Base-by-base conservation (phyloP, 306 rosid species). In the Inga laurina region DNA sequence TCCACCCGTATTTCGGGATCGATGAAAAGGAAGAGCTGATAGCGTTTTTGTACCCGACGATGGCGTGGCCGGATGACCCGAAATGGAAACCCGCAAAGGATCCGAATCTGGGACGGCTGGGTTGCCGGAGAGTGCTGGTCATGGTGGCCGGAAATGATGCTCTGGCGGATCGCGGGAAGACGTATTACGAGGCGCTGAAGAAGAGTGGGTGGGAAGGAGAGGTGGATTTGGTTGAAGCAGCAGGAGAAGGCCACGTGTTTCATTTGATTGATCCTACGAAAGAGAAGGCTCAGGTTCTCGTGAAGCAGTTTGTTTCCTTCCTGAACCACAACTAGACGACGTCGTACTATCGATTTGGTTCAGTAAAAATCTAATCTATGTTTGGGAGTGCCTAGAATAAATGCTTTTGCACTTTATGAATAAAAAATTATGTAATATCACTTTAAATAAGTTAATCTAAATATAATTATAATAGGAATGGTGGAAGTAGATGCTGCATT, bases 1-100 rank as follows among this genome's bases (percentile, higher is more conserved):
- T 89, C 21, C 94, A 91, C 80, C 95, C 92, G 0, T 92, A n/a
- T 51, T 89, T 92, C 24, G 89, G 85, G 10, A 79, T 62, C 52
- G 83, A 85, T 0, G 7, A 79, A 24, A 78, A n/a, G 8, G 81
- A 84, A 21, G 67, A 76, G 27, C 49, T 85, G 39, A 2, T 83
- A 0, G 72, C 32, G 45, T 83, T 15, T 12, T 2, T 89, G 5
- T 87, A 43, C 49, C 90, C 90, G 0, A 39, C 72, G 0, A 82
- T 77, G 35, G 54, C 37, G 0, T 92, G 93, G 7, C 0, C 21
- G 0, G 87, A 76, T 19, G 90, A 92, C 69, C 84, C 79, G 19
- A 82, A 44, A 8, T 51, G 91, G 4, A 86, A 87, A 9, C 65
- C 87, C 13, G 54, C 3, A 0, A 44, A 72, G 69, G 94, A 92